Conservation (phyloP, 2,329 filamentous ascomycete genomes). For the Penicillium hesseltinei region DNA sequence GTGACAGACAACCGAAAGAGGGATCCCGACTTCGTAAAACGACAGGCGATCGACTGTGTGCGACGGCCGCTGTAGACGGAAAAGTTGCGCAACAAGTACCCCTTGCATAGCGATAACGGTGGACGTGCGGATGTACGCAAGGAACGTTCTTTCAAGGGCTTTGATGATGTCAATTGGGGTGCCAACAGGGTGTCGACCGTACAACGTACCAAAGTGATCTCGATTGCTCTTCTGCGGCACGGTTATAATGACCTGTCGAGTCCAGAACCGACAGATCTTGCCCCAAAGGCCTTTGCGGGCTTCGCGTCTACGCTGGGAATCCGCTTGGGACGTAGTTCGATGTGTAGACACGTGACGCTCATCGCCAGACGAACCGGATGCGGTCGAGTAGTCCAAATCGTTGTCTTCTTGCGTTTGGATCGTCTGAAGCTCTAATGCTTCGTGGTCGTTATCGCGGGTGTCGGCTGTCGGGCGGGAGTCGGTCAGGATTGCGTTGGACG, state of each 20-base stretch:
- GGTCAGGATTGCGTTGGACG: conserved; percentile 7
- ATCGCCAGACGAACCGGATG: conserved; percentile 34
- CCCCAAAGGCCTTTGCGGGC: conserved; percentile 53
- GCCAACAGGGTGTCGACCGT: too few relatives aligned
- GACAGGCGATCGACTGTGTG: conserved; percentile 46
- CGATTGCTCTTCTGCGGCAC: conserved; percentile 43
- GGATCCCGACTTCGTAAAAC: conserved; percentile 61
- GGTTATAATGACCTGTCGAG: conserved; percentile 51
- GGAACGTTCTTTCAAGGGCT: conserved; percentile 74
- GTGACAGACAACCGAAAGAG: conserved; percentile 50
- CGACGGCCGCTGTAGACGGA: conserved; percentile 51
- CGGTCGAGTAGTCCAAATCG: conserved; percentile 23
- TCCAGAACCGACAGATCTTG: conserved; percentile 78
- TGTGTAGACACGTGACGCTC: conserved; percentile 30
- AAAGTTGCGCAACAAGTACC: conserved; percentile 65
- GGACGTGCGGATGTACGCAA: conserved; percentile 72
- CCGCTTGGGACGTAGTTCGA: conserved; percentile 26
- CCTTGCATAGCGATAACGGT: conserved; percentile 66
- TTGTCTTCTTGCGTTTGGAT: conserved; percentile 32
- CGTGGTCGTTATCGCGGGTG: conserved; percentile 11
- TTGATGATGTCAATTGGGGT: not conserved
- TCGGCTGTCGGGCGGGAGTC: conserved; percentile 12
- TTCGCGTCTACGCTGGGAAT: conserved; percentile 9
- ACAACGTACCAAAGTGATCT: conserved; percentile 41
- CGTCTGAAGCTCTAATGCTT: conserved; percentile 31